Base-by-base conservation (phyloP, 495 filamentous ascomycete genomes). In the Hyaloscypha bicolor region DNA sequence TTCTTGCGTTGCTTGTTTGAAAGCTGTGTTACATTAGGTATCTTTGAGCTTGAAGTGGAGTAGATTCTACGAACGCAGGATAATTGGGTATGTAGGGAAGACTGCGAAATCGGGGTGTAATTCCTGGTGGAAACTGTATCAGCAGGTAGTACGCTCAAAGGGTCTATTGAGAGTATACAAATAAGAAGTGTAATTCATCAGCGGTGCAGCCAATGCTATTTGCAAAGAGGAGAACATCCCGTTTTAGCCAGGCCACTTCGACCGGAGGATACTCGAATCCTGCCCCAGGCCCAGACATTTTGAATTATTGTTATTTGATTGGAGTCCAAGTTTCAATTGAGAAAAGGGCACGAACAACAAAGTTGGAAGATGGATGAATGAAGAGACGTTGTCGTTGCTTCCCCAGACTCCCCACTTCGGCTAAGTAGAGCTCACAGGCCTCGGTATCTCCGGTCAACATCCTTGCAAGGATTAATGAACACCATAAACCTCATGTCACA, bases 141-240 rank as follows among this genome's bases (percentile, higher is more conserved):
- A 74, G 65, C 53, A 33, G 51, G 6, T 11, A 6, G 6, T 31
- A n/a, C 59, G 3, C 11, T 19, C 19, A n/a, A 52, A 45, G n/a
- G 39, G 19, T 22, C 1, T 37, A 33, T 12, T 19, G 42, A 48
- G n/a, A 35, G 29, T 14, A 42, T 81, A 93, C 92, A 67, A 93
- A 96, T 77, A 96, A 87, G 75, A 96, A 96, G 71, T 96, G 93
- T 70, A 96, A 84, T 81, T 96, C 93, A 64, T 96, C 87, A n/a
- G 83, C 82, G 59, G 87, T 93, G 75, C 85, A 86, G 21, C 93
- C 93, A 74, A 96, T 94, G 78, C 89, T 92, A 78, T 92, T 90
- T 42, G 93, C 93, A 75, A 96, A 96, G 32, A 96, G 86, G 70
- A 96, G 81, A 30, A 88, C 85, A 81, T 97, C 93, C 52, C 93